phyloP scores from a whole-genome alignment of 2,329 filamentous ascomycete species.

The Aspergillus sp. region DNA sequence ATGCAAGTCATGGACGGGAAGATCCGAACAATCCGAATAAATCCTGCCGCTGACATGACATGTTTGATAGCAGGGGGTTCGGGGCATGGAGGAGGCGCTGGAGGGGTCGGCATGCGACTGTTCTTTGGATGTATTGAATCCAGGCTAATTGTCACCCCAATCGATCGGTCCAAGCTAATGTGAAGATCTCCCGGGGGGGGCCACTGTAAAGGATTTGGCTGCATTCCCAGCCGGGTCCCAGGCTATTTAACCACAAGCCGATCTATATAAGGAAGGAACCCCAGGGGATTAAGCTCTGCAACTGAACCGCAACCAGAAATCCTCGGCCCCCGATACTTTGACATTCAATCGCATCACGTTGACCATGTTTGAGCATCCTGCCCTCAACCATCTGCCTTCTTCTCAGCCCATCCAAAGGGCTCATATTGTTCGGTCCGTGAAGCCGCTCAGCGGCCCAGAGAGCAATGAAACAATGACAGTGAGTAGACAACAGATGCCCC shows the following conservation, averaged over 20 bases:
- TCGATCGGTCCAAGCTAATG: constrained; percentile 23
- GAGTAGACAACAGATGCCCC: background rate
- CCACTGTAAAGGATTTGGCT: constrained; percentile 9
- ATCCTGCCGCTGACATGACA: constrained; percentile 19
- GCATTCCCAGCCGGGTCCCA: constrained; percentile 6
- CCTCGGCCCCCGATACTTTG: background rate
- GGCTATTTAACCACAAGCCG: constrained; percentile 8
- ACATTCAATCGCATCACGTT: constrained; percentile 8
- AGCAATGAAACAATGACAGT: constrained; percentile 14
- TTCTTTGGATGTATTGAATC: constrained; percentile 22
- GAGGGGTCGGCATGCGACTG: constrained; percentile 15
- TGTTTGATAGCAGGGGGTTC: constrained; percentile 19
- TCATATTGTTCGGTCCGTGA: background rate
- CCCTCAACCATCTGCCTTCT: background rate
- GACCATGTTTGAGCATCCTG: constrained; percentile 5
- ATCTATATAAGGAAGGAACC: constrained; percentile 20
- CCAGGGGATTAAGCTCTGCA: constrained; percentile 15
- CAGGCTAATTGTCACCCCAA: constrained; percentile 17
- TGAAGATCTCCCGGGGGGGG: constrained; percentile 25
- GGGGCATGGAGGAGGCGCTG: constrained; percentile 5
- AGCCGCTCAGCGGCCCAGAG: background rate
- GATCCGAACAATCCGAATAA: constrained; percentile 22
- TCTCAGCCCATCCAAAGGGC: constrained; percentile 6
- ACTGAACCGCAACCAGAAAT: constrained; percentile 11
- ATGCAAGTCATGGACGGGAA: constrained; percentile 27